phyloP scores from a whole-genome alignment of 2,329 filamentous ascomycete species.

The Rugonectria rugulosa region DNA sequence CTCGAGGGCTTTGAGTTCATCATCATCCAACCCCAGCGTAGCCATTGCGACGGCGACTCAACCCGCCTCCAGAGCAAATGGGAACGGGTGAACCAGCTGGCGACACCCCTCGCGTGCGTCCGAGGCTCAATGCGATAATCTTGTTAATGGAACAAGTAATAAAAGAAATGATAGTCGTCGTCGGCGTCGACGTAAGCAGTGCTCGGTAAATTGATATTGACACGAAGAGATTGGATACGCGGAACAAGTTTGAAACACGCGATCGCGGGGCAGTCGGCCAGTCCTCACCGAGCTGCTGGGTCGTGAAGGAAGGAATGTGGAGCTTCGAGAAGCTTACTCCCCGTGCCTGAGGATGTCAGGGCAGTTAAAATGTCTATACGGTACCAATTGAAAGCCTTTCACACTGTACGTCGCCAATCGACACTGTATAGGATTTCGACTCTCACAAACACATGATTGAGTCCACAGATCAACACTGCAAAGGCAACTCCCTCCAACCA shows the following conservation, averaged over 20 bases:
- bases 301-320: not conserved
- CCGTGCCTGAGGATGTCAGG: not conserved
- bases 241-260: not conserved
- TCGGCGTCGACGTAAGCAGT: not conserved
- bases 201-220: not conserved
- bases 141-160: not conserved
- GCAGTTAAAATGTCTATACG: not conserved
- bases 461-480: too few species aligned
- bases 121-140: not conserved
- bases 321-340: not conserved
- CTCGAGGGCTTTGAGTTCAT: constrained; percentile 74
- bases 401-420: too few species aligned
- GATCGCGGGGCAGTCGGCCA: not conserved
- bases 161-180: not conserved
- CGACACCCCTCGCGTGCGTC: too few species aligned
- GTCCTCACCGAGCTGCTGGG: not conserved
- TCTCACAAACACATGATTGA: too few species aligned
- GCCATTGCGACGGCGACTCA: constrained; percentile 41
- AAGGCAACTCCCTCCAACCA: too few species aligned
- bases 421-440: too few species aligned
- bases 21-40: constrained; percentile 59
- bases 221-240: too few species aligned
- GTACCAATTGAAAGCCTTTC: too few species aligned
- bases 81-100: too few species aligned
- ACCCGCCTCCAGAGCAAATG: not conserved